Evolutionary conservation across 148 eudicot species (phyloP), one percentile per base, ranked within the genome.

Genomic region (Vaccinium macrocarpon): DNA sequence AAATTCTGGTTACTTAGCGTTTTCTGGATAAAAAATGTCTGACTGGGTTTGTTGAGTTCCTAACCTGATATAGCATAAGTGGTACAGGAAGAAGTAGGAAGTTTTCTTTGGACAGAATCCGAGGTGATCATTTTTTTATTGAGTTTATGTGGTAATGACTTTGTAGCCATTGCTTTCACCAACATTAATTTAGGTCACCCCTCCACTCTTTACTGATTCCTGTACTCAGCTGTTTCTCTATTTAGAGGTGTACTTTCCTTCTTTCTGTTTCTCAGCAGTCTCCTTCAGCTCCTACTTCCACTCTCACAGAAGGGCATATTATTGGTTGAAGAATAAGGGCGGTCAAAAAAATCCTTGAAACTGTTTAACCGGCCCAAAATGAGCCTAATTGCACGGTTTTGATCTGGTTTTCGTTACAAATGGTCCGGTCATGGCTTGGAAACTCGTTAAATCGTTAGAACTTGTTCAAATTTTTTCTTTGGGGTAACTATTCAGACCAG

Each of bases 281-380:
- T 48, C 55, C 15, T 76, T 76, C 32, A n/a, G 56, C 79, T 76
- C 79, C 79, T 76, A 51, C 79, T 19, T 76, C 23, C 29, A 16
- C 77, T 73, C 77, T 73, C 6, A 3, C 6, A n/a, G 49, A 32
- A 32, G 14, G 46, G 75, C 75, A 6, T 42, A 42, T 18, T 71
- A 2, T 14, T 71, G 46, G 19, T 71, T 14, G 46, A 27, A 71
- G 38, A 27, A 27, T 15, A 29, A 71, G 14, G 71, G 71, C 23
- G 29, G 71, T 64, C 14, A 23, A 64, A 9, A 9, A 23, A 2
- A 9, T 64, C 71, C 32, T 23, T 23, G 5, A 19, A 59, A 19
- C 9, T 6, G 64, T 59, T 59, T 59, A 16, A 18, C 61, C 61
- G 61, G 61, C 19, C 61, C 19, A 59, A 59, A 18, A 57, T 56